Evolutionary conservation across 331 rosid species (phyloP).

Genomic region (Saraca asoca): DNA sequence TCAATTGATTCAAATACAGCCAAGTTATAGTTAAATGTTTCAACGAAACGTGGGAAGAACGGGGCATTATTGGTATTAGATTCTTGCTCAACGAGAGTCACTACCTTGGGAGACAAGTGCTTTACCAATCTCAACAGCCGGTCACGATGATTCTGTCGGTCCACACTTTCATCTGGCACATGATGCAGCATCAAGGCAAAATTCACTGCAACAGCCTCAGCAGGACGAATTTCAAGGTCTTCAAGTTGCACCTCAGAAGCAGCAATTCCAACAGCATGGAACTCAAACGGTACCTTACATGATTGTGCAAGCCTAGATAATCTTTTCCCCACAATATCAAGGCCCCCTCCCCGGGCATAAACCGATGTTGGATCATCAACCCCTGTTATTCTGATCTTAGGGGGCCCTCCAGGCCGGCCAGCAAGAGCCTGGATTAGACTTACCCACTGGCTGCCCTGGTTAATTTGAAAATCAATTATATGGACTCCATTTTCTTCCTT

Average conservation of each 20-base stretch:
- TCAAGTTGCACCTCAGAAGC: slow-evolving; percentile 54
- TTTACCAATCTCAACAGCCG: slow-evolving; percentile 64
- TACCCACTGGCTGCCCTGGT: slow-evolving; percentile 84
- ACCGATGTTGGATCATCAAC: slow-evolving; percentile 72
- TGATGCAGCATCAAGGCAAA: slow-evolving; percentile 79
- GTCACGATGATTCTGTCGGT: slow-evolving; percentile 63
- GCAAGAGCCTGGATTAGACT: slow-evolving; percentile 77
- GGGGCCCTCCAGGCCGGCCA: slow-evolving; percentile 72
- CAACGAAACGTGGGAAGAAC: slow-evolving; percentile 68
- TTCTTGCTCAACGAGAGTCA: slow-evolving; percentile 85
- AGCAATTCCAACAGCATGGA: slow-evolving; percentile 50
- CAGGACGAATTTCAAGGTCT: slow-evolving; percentile 58
- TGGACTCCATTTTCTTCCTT: slow-evolving; percentile 67
- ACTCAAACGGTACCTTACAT: slow-evolving; percentile 66
- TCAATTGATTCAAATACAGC: slow-evolving; percentile 77
- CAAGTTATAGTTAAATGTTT: slow-evolving; percentile 59
- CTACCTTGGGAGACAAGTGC: slow-evolving; percentile 75
- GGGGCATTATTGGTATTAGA: slow-evolving; percentile 64
- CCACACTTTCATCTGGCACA: slow-evolving; percentile 74
- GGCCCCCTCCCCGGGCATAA: slow-evolving; percentile 82
- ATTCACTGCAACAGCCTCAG: slow-evolving; percentile 81
- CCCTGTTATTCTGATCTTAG: slow-evolving; percentile 69
- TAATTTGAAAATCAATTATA: slow-evolving; percentile 83
- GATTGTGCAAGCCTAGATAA: slow-evolving; percentile 59
- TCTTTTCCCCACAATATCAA: slow-evolving; percentile 62